Percentiles rank a stretch among this genome's conserved stretches.
phyloP scores from a whole-genome alignment of 352 stramenopile species.

The Globisporangium splendens region DNA sequence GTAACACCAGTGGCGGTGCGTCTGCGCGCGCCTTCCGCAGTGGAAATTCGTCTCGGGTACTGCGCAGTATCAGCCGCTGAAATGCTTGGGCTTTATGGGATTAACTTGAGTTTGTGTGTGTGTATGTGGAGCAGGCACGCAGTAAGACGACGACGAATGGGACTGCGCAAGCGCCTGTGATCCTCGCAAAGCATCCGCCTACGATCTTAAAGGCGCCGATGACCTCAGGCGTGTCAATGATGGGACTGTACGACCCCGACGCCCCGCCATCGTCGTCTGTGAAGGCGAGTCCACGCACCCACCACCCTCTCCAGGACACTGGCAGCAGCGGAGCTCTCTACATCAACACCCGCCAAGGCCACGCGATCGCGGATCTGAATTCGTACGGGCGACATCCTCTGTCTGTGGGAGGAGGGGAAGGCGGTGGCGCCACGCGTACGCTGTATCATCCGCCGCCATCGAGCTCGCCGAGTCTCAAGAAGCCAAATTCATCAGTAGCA shows the following conservation, averaged over 20 bases:
- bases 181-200: constrained; percentile 43
- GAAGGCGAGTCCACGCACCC: constrained; percentile 4
- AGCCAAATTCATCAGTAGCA: neutral
- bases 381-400: constrained; percentile 1
- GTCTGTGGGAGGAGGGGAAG: constrained; percentile 5
- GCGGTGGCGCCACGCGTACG: constrained; percentile 5
- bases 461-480: constrained; percentile 15
- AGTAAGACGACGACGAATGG: constrained; percentile 21
- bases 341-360: constrained; percentile 12
- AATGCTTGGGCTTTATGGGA: neutral
- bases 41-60: constrained; percentile 17
- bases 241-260: constrained; percentile 11
- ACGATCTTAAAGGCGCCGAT: constrained; percentile 24
- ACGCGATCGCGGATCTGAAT: neutral
- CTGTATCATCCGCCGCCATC: constrained; percentile 15
- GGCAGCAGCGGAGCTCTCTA: constrained; percentile 15
- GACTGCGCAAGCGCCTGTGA: constrained; percentile 9
- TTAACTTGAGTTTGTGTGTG: neutral
- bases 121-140: constrained; percentile 19
- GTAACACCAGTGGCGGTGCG: constrained; percentile 4
- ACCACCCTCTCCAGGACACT: constrained; percentile 6
- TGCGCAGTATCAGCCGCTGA: no score
- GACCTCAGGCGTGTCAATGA: neutral
- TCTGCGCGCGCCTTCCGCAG: constrained; percentile 25
- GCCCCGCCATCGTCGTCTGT: neutral